Percentiles rank a stretch among this genome's conserved stretches.
Evolutionary conservation across 1,284 basidiomycete genomes (phyloP).

Genomic region (Trichosporon sp.): DNA sequence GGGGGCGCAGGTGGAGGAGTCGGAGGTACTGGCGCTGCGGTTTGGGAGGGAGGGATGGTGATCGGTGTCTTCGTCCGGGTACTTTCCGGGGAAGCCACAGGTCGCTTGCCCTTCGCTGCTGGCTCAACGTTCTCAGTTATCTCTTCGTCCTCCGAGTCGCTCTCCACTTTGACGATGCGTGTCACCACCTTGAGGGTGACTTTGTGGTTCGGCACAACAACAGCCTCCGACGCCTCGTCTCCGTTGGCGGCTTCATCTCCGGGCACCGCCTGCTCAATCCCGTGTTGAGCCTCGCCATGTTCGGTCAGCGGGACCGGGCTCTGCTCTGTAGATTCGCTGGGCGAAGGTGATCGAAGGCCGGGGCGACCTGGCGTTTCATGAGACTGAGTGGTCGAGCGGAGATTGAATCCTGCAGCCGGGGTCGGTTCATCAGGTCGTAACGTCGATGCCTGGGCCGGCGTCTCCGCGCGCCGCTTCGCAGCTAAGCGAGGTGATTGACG

Average conservation of each 20-base stretch:
- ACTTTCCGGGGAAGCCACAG: neutral
- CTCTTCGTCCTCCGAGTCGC: neutral
- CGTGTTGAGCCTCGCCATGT: neutral
- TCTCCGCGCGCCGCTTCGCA: neutral
- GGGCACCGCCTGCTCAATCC: neutral
- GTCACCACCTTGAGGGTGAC: neutral
- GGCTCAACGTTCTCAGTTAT: neutral
- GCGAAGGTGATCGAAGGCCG: neutral
- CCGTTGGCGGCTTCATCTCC: neutral
- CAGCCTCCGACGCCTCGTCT: neutral
- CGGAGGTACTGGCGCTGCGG: neutral
- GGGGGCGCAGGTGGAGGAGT: neutral
- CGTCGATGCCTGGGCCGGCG: neutral
- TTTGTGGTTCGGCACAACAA: neutral
- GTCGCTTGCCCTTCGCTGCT: neutral
- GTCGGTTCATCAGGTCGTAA: neutral
- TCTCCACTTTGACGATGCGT: neutral
- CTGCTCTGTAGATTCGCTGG: neutral
- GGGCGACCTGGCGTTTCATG: neutral
- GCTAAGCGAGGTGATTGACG: neutral
- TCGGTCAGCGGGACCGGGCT: no score
- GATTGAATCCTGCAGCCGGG: neutral
- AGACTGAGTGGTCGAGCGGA: neutral
- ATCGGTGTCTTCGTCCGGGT: no score
- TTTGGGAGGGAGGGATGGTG: neutral